Evolutionary conservation across 441 rosid genomes (phyloP).

Genomic region (Sinapis alba): DNA sequence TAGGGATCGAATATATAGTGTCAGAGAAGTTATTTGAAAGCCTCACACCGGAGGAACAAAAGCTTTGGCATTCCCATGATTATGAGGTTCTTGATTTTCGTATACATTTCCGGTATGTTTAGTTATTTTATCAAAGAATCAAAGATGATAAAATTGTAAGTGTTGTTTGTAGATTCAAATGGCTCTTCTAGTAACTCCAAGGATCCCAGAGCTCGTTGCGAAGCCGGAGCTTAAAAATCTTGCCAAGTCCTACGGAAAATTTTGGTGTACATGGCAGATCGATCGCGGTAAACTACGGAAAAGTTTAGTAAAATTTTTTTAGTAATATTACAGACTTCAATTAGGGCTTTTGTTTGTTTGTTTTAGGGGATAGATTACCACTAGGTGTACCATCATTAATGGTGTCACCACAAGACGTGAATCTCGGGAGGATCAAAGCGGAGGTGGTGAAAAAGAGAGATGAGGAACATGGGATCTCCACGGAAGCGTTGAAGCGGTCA

Average conservation of each 20-base stretch:
- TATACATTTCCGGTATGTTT: neutral
- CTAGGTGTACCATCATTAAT: constrained; percentile 64
- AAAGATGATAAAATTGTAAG: neutral
- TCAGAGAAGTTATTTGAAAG: constrained; percentile 60
- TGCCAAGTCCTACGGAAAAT: constrained; percentile 67
- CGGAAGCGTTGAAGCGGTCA: constrained; percentile 41
- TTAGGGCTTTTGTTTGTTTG: neutral
- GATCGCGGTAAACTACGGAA: constrained; percentile 82
- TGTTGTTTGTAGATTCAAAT: constrained; percentile 49
- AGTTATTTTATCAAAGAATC: neutral
- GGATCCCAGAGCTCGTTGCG: constrained; percentile 58
- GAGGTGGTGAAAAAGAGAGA: constrained; percentile 52
- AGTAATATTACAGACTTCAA: no score
- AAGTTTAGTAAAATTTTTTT: no score
- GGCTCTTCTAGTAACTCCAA: constrained; percentile 61
- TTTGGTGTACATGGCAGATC: constrained; percentile 82
- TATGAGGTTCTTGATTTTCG: constrained; percentile 51
- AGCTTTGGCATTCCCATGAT: constrained; percentile 85
- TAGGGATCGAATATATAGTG: constrained; percentile 71
- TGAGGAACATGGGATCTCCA: constrained; percentile 49
- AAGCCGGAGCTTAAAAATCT: constrained; percentile 63
- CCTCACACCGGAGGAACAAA: constrained; percentile 65
- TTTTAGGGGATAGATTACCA: constrained; percentile 60
- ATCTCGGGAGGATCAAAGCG: constrained; percentile 50
- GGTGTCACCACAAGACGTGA: constrained; percentile 74